These are phyloP conservation scores for Hirsutella rhossiliensis DNA, from an alignment of 2,329 filamentous ascomycete genomes.

Conservation along the genomic window DNA sequence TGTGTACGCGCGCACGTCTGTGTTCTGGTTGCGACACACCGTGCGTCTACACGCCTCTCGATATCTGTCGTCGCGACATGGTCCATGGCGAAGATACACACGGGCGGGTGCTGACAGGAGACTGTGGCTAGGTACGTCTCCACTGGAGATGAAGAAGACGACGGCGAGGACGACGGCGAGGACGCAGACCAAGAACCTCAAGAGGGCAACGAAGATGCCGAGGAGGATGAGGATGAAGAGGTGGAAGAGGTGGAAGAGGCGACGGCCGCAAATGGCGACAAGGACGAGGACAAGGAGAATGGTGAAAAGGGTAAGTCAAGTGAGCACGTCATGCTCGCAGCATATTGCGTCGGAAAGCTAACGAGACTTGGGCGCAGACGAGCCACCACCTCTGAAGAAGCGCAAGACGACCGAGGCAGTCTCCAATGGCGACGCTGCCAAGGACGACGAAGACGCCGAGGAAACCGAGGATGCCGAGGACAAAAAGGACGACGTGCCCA, in stretches of 20 bases:
- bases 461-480: constrained; percentile 13
- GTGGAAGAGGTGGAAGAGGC: constrained; percentile 5
- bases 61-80: too few species aligned
- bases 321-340: too few species aligned
- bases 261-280: constrained; percentile 7
- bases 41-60: too few species aligned
- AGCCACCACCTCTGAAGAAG: constrained; percentile 38
- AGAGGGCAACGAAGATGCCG: too few species aligned
- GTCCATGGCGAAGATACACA: neutral
- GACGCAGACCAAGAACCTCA: constrained; percentile 13
- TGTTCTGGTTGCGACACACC: too few species aligned
- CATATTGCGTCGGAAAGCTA: neutral
- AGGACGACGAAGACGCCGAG: constrained; percentile 12
- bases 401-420: constrained; percentile 29
- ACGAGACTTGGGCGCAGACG: constrained; percentile 12
- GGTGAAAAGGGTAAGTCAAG: constrained; percentile 23
- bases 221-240: neutral
- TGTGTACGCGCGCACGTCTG: too few species aligned
- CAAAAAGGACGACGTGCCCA: constrained; percentile 13
- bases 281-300: constrained; percentile 11
- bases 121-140: constrained; percentile 18
- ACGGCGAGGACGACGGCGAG: constrained; percentile 15
- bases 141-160: constrained; percentile 26
- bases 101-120: neutral
- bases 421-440: constrained; percentile 22